Percentiles rank a stretch among this genome's conserved stretches.
phyloP scores from a whole-genome alignment of 805 yeast species.

The Ogataea neopini region DNA sequence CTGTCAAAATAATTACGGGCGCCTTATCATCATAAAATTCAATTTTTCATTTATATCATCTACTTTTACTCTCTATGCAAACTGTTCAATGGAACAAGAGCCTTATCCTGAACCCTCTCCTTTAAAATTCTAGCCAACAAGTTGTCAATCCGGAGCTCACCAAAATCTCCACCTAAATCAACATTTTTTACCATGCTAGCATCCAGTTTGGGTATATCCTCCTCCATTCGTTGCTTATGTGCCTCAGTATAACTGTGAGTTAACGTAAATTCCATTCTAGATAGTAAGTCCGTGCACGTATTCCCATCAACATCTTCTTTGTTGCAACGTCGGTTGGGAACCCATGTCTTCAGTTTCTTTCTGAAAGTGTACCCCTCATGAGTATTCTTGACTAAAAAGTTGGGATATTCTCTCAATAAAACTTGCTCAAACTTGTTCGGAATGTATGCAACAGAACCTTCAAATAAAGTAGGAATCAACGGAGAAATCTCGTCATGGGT shows the following conservation, averaged over 20 bases:
- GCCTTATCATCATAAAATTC: background rate
- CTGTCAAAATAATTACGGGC: background rate
- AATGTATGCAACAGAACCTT: slow-evolving; percentile 52
- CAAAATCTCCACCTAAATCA: background rate
- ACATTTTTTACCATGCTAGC: background rate
- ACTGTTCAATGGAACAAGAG: background rate
- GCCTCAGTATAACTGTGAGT: slow-evolving; percentile 31
- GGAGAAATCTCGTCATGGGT: slow-evolving; percentile 51
- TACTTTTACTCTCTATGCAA: no score
- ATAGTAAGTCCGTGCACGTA: slow-evolving; percentile 31
- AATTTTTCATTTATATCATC: no score
- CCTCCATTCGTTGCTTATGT: slow-evolving; percentile 32
- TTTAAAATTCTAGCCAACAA: slow-evolving; percentile 6
- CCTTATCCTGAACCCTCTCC: slow-evolving; percentile 5
- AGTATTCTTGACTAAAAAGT: slow-evolving; percentile 20
- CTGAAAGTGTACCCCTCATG: slow-evolving; percentile 28
- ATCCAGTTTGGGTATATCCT: slow-evolving; percentile 16
- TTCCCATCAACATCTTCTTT: slow-evolving; percentile 26
- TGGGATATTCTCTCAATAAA: slow-evolving; percentile 41
- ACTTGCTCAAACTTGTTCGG: slow-evolving; percentile 42
- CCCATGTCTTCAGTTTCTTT: slow-evolving; percentile 25
- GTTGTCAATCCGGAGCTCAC: slow-evolving; percentile 3
- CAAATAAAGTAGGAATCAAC: slow-evolving; percentile 54
- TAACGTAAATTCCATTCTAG: slow-evolving; percentile 28
- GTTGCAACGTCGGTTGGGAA: slow-evolving; percentile 24